These are phyloP conservation scores for Coniochaeta sp. DNA, from an alignment of 2,329 filamentous ascomycete genomes.

Conservation along the genomic window DNA sequence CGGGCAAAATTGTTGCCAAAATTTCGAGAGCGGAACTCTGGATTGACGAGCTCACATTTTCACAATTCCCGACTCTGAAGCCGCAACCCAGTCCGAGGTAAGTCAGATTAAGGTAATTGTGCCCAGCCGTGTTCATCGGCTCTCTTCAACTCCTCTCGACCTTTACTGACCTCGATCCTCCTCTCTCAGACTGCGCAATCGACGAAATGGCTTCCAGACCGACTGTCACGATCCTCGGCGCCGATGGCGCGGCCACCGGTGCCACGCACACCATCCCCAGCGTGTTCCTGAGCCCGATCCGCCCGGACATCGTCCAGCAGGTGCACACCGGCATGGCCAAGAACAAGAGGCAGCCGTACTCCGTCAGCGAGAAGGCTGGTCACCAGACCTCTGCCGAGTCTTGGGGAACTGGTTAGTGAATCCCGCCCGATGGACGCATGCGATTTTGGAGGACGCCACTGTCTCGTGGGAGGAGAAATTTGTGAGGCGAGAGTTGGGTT, in stretches of 20 bases:
- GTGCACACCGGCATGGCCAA: slow-evolving; percentile 99
- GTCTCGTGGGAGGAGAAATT: neutral
- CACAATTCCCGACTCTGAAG: slow-evolving; percentile 14
- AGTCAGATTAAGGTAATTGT: slow-evolving; percentile 1
- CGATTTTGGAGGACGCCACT: neutral
- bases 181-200: slow-evolving; percentile 7
- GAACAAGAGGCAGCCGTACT: slow-evolving; percentile 99
- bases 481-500: neutral
- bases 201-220: slow-evolving; percentile 87
- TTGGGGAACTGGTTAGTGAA: slow-evolving; percentile 87
- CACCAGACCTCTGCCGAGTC: slow-evolving; percentile 99
- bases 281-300: slow-evolving; percentile 96
- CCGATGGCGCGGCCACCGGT: slow-evolving; percentile 88
- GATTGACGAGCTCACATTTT: neutral
- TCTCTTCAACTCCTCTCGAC: neutral
- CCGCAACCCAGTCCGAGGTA: slow-evolving; percentile 10
- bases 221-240: slow-evolving; percentile 94
- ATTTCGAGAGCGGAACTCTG: slow-evolving; percentile 12
- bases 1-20: slow-evolving; percentile 13
- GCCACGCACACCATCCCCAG: slow-evolving; percentile 87
- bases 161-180: slow-evolving; percentile 8
- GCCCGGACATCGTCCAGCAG: slow-evolving; percentile 97
- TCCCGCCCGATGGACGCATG: neutral
- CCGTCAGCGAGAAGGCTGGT: slow-evolving; percentile 99
- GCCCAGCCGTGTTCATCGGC: neutral